These are phyloP conservation scores for Vitis cinerea DNA, from an alignment of 164 flowering plant genomes.

Conservation along the genomic window DNA sequence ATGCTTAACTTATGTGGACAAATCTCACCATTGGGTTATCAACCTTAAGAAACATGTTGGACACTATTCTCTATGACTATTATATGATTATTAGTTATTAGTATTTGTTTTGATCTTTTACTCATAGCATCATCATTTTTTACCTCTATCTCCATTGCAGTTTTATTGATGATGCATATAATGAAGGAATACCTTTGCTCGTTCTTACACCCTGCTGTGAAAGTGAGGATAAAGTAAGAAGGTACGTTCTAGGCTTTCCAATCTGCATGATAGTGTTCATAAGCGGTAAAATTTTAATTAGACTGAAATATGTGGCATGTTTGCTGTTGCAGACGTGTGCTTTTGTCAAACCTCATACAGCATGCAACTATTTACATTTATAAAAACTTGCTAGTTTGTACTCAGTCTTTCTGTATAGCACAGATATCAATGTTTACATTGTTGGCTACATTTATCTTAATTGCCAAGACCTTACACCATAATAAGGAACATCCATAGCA, in stretches of 20 bases:
- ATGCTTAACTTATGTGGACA: too few species aligned
- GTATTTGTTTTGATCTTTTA: background rate
- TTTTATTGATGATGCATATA: conserved; percentile 76
- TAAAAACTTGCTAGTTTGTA: too few species aligned
- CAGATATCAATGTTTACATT: background rate
- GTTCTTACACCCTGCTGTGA: conserved; percentile 63
- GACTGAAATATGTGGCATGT: background rate
- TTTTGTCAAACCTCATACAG: too few species aligned
- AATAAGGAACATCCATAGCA: background rate
- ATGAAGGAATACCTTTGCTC: conserved; percentile 64
- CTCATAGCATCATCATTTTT: background rate
- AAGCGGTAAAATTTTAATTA: background rate
- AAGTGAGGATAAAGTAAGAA: conserved; percentile 67
- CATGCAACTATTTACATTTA: too few species aligned
- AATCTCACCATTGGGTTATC: too few species aligned
- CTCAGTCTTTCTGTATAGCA: too few species aligned
- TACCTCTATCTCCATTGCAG: conserved; percentile 34
- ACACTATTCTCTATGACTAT: background rate
- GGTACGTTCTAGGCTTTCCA: conserved; percentile 37
- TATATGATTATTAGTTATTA: too few species aligned
- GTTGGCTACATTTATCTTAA: background rate
- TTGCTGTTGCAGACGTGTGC: too few species aligned
- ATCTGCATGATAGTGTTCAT: background rate
- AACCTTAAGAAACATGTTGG: too few species aligned
- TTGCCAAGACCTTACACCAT: background rate